Evolutionary conservation across 164 flowering plant species (phyloP), one percentile per base, ranked within the genome.

Genomic region (Brasenia schreberi): DNA sequence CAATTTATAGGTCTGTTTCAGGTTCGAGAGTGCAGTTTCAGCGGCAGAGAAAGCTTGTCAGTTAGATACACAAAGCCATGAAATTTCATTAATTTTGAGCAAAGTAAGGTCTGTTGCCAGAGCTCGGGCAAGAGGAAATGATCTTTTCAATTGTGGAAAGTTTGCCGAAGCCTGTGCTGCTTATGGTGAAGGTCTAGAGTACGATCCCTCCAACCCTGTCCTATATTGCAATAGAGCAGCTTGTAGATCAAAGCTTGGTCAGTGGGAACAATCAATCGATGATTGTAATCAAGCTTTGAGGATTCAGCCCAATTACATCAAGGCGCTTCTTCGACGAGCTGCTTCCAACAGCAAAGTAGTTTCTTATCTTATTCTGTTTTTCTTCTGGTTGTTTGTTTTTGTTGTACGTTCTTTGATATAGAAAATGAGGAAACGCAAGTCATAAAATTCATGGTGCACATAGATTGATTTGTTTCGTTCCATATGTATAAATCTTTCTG

Each of bases 141-240:
- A 88, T 67, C 88, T 86, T 44, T 90, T 87, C 73, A 90, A 84
- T 66, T 79, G 89, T 2, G 90, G 89, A 70, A 85, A 90, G 76
- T 81, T 79, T 68, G 78, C 84, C 5, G 98, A 90, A 76, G 97
- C 97, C 44, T 84, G 87, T 66, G 62, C 77, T 5, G 96, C 94
- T 63, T 93, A 93, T 73, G 92, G 81, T 7, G 92, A 93, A 68
- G 96, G 98, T 64, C 89, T 93, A 42, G 85, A 70, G 71, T 77
- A 80, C 43, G 88, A 87, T 78, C 85, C 89, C 63, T 77, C 79
- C 45, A 93, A 87, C 70, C 77, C 94, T n/a, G 90, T 93, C 69
- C 87, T 90, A 44, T 80, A 79, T 63, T 86, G 97, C 80, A 92
- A 92, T 69, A 81, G 94, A 76, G 98, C 98, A 42, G 97, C 92